Evolutionary conservation across 805 yeast genomes (phyloP).

Genomic region (Lipomyces orientalis): DNA sequence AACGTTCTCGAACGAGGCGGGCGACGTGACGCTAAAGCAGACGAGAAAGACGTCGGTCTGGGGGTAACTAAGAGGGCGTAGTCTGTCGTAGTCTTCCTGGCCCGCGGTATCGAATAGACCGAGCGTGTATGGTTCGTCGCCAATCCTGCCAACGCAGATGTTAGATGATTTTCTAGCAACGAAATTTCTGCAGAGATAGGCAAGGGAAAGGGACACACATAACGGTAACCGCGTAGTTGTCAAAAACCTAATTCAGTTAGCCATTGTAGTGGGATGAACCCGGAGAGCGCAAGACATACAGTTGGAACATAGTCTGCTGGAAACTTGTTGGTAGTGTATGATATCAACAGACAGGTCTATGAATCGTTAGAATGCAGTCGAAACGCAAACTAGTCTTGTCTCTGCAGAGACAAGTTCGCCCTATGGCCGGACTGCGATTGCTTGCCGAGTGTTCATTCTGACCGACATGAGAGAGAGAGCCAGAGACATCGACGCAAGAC

Average conservation of each 20-base stretch:
- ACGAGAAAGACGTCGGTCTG: slow-evolving; percentile 96
- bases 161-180: not conserved
- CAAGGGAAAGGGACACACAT: slow-evolving; percentile 49
- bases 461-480: too few species aligned
- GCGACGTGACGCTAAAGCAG: slow-evolving; percentile 95
- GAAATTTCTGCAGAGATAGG: not conserved
- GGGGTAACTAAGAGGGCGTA: slow-evolving; percentile 95
- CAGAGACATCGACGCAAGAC: not conserved
- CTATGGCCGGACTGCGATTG: not conserved
- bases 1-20: slow-evolving; percentile 96
- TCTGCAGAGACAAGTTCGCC: not conserved
- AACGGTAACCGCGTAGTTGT: slow-evolving; percentile 81
- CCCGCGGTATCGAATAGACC: slow-evolving; percentile 99
- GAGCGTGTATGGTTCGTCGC: slow-evolving; percentile 96
- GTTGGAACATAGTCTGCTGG: slow-evolving; percentile 99
- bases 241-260: slow-evolving; percentile 31
- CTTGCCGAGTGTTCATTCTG: not conserved
- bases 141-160: slow-evolving; percentile 57
- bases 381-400: slow-evolving; percentile 3
- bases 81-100: slow-evolving; percentile 97
- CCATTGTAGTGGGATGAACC: not conserved
- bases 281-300: slow-evolving; percentile 66
- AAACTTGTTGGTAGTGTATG: slow-evolving; percentile 95
- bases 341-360: slow-evolving; percentile 86
- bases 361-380: slow-evolving; percentile 17